Evolutionary conservation across 2,329 filamentous ascomycete genomes (phyloP).

Genomic region (Pseudogymnoascus pannorum): DNA sequence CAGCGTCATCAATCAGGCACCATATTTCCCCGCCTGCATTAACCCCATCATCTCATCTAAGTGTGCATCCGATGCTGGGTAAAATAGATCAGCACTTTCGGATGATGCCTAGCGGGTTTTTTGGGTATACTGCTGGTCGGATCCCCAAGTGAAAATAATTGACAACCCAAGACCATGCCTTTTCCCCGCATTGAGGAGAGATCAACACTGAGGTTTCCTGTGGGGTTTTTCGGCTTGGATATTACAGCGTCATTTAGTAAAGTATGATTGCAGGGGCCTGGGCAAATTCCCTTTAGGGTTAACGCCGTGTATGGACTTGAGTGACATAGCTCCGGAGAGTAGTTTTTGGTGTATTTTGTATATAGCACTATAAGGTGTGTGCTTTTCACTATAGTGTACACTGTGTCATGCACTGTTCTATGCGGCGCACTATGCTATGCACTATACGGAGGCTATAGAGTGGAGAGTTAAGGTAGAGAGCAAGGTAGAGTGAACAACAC

Average conservation of each 20-base stretch:
- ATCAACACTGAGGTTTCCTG: conserved; percentile 6
- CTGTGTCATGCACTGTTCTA: neutral
- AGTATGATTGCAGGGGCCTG: neutral
- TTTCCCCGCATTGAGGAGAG: neutral
- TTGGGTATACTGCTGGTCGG: neutral
- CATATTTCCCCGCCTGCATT: neutral
- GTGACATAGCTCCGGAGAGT: neutral
- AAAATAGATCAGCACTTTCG: conserved; percentile 3
- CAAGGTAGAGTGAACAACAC: too few species aligned
- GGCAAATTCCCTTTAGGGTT: neutral
- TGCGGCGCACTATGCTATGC: too few species aligned
- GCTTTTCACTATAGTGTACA: neutral
- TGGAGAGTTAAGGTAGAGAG: too few species aligned
- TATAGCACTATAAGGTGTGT: too few species aligned
- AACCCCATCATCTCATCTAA: conserved; percentile 8
- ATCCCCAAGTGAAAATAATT: neutral
- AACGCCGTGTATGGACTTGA: neutral
- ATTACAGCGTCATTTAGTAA: conserved; percentile 4
- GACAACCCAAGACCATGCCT: neutral
- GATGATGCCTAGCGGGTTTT: conserved; percentile 2
- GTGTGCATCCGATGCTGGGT: neutral
- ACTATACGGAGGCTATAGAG: too few species aligned
- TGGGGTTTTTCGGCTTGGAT: conserved; percentile 3
- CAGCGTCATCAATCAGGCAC: conserved; percentile 4
- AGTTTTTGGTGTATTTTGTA: too few species aligned